These are phyloP conservation scores for Trichomonascus vanleenenianus DNA, from an alignment of 805 yeast genomes.

Conservation along the genomic window DNA sequence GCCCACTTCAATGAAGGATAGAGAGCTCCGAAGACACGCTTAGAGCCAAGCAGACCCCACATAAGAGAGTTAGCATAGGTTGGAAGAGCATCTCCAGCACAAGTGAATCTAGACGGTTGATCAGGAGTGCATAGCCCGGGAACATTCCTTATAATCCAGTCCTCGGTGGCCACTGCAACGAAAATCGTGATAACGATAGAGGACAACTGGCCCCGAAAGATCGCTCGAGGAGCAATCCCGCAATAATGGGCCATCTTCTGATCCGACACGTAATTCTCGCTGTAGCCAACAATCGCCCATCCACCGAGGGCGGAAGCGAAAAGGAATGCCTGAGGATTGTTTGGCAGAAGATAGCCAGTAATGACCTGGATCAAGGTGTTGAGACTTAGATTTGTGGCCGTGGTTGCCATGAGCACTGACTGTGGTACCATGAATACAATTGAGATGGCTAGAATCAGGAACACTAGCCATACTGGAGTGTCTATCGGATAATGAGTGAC, in stretches of 20 bases:
- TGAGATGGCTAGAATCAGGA: constrained; percentile 48
- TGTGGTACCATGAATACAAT: constrained; percentile 54
- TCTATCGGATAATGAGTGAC: constrained; percentile 18
- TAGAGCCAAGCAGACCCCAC: constrained; percentile 41
- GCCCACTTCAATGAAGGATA: constrained; percentile 39
- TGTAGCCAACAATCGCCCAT: constrained; percentile 50
- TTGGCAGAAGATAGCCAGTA: constrained; percentile 59
- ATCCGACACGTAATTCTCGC: constrained; percentile 48
- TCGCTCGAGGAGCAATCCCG: constrained; percentile 50
- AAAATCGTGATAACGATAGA: constrained; percentile 33
- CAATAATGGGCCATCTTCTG: constrained; percentile 55
- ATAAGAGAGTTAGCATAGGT: constrained; percentile 43
- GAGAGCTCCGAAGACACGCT: constrained; percentile 33
- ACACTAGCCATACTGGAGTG: constrained; percentile 35
- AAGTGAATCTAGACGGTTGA: constrained; percentile 28
- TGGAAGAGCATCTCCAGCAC: constrained; percentile 31
- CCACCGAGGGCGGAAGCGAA: constrained; percentile 35
- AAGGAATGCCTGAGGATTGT: constrained; percentile 28
- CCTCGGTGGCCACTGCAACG: constrained; percentile 26
- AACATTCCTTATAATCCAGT: constrained; percentile 28
- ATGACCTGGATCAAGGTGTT: constrained; percentile 57
- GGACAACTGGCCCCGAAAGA: constrained; percentile 40
- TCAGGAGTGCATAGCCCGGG: constrained; percentile 36
- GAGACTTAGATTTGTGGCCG: constrained; percentile 49
- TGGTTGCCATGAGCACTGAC: constrained; percentile 51